Percentiles rank a stretch among this genome's conserved stretches.
These are phyloP conservation scores for Blastobotrys capitulatus DNA, from an alignment of 1,139 yeast genomes.

Conservation along the genomic window DNA sequence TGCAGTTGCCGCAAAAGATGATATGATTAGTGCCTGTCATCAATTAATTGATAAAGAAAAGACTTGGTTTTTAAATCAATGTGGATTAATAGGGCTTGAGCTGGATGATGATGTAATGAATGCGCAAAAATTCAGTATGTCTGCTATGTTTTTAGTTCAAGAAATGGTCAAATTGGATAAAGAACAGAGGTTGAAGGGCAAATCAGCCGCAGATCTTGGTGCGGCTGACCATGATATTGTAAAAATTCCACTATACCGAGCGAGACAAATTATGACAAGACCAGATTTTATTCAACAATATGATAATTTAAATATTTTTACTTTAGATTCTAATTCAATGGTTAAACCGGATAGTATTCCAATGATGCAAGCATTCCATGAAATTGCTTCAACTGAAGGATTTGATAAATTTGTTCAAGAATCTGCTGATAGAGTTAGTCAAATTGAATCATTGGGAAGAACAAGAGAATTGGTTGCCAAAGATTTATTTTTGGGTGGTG, in stretches of 20 bases:
- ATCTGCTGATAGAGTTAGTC: constrained; percentile 66
- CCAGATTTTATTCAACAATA: constrained; percentile 72
- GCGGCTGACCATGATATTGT: constrained; percentile 53
- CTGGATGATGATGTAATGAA: constrained; percentile 94
- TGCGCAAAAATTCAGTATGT: constrained; percentile 68
- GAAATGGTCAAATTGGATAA: constrained; percentile 66
- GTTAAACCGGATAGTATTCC: constrained; percentile 81
- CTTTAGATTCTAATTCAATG: constrained; percentile 63
- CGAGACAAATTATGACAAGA: constrained; percentile 79
- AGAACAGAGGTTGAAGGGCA: constrained; percentile 21
- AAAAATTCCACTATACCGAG: constrained; percentile 75
- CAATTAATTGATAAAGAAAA: constrained; percentile 71
- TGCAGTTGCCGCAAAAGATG: constrained; percentile 62
- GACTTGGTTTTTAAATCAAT: constrained; percentile 80
- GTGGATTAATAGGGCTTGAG: constrained; percentile 66
- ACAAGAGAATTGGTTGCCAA: constrained; percentile 75
- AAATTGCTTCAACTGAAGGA: constrained; percentile 65
- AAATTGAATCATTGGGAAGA: constrained; percentile 73
- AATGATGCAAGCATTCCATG: constrained; percentile 86
- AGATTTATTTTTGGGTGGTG: constrained; percentile 55
- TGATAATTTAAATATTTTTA: constrained; percentile 71
- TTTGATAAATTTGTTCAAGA: constrained; percentile 65
- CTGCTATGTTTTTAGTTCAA: constrained; percentile 71
- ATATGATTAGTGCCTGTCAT: constrained; percentile 61
- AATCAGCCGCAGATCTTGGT: constrained; percentile 21